These are phyloP conservation scores for Entomortierella parvispora DNA, from an alignment of 192 early-diverging fungal genomes.

Conservation along the genomic window DNA sequence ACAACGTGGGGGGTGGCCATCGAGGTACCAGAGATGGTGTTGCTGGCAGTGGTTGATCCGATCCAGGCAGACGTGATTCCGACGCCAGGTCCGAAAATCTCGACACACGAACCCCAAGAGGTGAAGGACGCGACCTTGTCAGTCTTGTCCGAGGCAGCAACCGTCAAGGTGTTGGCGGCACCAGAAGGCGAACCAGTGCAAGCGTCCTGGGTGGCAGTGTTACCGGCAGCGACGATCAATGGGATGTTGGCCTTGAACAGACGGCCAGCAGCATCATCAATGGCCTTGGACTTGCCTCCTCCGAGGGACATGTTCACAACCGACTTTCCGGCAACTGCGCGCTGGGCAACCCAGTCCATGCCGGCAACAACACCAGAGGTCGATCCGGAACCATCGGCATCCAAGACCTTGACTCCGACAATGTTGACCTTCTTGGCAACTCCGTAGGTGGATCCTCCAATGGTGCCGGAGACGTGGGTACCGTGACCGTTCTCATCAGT, in stretches of 20 bases:
- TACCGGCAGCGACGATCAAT: conserved; percentile 71
- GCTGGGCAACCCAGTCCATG: conserved; percentile 84
- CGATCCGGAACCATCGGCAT: conserved; percentile 60
- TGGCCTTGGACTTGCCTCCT: conserved; percentile 55
- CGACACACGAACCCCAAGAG: conserved; percentile 66
- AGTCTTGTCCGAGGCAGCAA: conserved; percentile 53
- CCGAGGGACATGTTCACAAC: conserved; percentile 72
- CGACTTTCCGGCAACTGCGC: conserved; percentile 90
- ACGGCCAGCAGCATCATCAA: conserved; percentile 56
- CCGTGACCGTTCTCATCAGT: conserved; percentile 64
- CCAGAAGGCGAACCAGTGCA: conserved; percentile 65
- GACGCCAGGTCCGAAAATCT: conserved; percentile 71
- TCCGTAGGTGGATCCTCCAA: conserved; percentile 65
- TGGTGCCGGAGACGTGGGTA: conserved; percentile 67
- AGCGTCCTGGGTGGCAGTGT: conserved; percentile 60
- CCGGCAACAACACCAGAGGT: conserved; percentile 71
- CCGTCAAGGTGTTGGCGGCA: conserved; percentile 52
- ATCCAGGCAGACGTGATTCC: conserved; percentile 61
- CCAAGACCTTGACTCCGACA: conserved; percentile 69
- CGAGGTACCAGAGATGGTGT: conserved; percentile 92
- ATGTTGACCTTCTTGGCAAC: conserved; percentile 72
- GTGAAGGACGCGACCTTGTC: conserved; percentile 61
- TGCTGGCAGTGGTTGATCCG: conserved; percentile 77
- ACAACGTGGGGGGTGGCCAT: conserved; percentile 91
- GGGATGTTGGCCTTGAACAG: conserved; percentile 64